Conservation (phyloP, 2,329 filamentous ascomycete genomes). For the Setomelanomma holmii region DNA sequence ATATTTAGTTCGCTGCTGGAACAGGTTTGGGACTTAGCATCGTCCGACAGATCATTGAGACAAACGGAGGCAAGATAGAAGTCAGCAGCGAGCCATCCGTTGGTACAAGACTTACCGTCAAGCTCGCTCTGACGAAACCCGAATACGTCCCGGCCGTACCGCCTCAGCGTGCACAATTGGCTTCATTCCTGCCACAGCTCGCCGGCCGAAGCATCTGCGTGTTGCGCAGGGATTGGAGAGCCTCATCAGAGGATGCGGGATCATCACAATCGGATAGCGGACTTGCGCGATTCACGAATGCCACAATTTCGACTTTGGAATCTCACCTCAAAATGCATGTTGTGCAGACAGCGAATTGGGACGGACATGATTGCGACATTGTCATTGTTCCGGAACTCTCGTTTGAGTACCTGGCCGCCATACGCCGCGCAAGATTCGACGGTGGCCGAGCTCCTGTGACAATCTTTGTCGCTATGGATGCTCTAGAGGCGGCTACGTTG, state of each 20-base stretch:
- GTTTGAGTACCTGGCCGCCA: constrained; percentile 38
- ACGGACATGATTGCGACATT: constrained; percentile 31
- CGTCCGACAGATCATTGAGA: constrained; percentile 37
- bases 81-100: constrained; percentile 27
- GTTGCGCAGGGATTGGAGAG: constrained; percentile 15
- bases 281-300: constrained; percentile 26
- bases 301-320: constrained; percentile 28
- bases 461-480: constrained; percentile 43
- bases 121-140: constrained; percentile 20
- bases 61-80: constrained; percentile 37
- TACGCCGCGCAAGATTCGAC: constrained; percentile 20
- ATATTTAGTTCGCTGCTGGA: constrained; percentile 14
- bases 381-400: constrained; percentile 44
- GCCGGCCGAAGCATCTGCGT: constrained; percentile 34
- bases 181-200: constrained; percentile 25
- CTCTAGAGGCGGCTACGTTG: constrained; percentile 41
- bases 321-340: constrained; percentile 36
- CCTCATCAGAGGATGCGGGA: not conserved
- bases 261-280: constrained; percentile 20
- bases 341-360: constrained; percentile 32
- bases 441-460: constrained; percentile 27
- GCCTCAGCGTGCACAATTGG: constrained; percentile 17
- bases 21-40: constrained; percentile 40
- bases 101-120: constrained; percentile 28
- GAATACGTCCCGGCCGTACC: constrained; percentile 1